Percentiles rank a stretch among this genome's conserved stretches.
phyloP scores from a whole-genome alignment of 768 basidiomycete species.

The Termitomyces sp. region DNA sequence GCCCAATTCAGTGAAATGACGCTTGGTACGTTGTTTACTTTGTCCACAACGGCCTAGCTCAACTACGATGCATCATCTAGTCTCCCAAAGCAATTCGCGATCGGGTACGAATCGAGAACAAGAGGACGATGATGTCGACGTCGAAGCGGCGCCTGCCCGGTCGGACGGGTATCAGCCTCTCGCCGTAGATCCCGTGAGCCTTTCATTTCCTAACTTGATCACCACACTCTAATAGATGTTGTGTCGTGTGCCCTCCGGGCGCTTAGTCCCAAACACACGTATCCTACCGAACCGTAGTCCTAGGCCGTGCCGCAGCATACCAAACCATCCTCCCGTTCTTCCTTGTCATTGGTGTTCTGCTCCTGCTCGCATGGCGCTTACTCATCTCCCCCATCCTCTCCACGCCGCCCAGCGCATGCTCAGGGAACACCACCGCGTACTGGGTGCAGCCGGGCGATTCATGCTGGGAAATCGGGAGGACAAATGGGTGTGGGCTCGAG shows the following conservation, averaged over 20 bases:
- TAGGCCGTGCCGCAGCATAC: slow-evolving; percentile 31
- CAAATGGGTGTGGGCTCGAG: slow-evolving; percentile 47
- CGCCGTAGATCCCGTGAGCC: slow-evolving; percentile 47
- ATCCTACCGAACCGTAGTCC: slow-evolving; percentile 25
- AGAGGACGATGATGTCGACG: slow-evolving; percentile 45
- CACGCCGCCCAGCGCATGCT: slow-evolving; percentile 29
- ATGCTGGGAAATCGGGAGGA: slow-evolving; percentile 60
- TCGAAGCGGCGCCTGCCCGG: slow-evolving; percentile 52
- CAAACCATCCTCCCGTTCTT: slow-evolving; percentile 69
- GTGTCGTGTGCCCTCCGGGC: slow-evolving; percentile 1
- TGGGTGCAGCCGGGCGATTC: slow-evolving; percentile 55
- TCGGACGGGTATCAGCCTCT: slow-evolving; percentile 57
- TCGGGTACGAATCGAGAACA: slow-evolving; percentile 20
- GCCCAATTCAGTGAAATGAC: slow-evolving; percentile 58
- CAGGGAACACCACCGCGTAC: slow-evolving; percentile 39
- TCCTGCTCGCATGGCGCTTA: slow-evolving; percentile 64
- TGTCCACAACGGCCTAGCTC: neutral
- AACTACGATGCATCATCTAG: slow-evolving; percentile 4
- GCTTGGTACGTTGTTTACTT: neutral
- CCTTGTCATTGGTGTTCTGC: slow-evolving; percentile 58
- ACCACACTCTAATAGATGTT: neutral
- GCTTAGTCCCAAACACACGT: slow-evolving; percentile 23
- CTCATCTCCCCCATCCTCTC: slow-evolving; percentile 41
- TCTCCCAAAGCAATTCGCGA: slow-evolving; percentile 8
- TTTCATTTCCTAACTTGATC: neutral